Evolutionary conservation across 2,329 filamentous ascomycete genomes (phyloP).

Genomic region (Aspergillus brasiliensis): DNA sequence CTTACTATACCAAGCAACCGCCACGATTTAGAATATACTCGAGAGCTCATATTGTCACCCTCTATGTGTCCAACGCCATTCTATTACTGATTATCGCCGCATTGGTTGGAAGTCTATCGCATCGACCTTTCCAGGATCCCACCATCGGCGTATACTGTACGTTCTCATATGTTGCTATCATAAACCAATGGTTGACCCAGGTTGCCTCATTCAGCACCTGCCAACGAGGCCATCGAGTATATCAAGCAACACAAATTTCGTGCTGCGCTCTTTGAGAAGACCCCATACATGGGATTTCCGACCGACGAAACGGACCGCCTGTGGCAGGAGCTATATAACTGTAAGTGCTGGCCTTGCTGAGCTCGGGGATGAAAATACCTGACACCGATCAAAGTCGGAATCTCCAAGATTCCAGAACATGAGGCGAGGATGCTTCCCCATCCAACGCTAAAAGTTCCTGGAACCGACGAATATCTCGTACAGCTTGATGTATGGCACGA

Average conservation of each 20-base stretch:
- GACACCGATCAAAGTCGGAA: background rate
- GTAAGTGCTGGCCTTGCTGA: background rate
- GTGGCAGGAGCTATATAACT: background rate
- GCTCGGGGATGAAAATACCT: background rate
- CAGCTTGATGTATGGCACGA: constrained; percentile 1
- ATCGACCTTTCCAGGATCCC: too few species aligned
- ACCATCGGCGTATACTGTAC: too few species aligned
- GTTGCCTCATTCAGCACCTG: background rate
- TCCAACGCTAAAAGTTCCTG: background rate
- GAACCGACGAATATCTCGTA: background rate
- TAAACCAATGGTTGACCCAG: too few species aligned
- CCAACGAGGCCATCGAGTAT: background rate
- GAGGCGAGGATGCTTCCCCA: background rate
- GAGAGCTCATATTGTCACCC: too few species aligned
- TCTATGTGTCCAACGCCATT: too few species aligned
- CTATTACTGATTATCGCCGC: too few species aligned
- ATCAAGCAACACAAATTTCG: background rate
- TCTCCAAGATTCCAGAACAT: background rate
- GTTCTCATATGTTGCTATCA: too few species aligned
- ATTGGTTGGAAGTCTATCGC: too few species aligned
- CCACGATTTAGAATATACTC: too few species aligned
- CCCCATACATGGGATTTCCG: background rate
- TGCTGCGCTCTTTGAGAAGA: background rate
- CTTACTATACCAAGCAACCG: too few species aligned
- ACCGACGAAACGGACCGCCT: background rate